Evolutionary conservation across 345 rosid genomes (phyloP), one percentile per base, ranked within the genome.

Genomic region (Kandelia obovata): DNA sequence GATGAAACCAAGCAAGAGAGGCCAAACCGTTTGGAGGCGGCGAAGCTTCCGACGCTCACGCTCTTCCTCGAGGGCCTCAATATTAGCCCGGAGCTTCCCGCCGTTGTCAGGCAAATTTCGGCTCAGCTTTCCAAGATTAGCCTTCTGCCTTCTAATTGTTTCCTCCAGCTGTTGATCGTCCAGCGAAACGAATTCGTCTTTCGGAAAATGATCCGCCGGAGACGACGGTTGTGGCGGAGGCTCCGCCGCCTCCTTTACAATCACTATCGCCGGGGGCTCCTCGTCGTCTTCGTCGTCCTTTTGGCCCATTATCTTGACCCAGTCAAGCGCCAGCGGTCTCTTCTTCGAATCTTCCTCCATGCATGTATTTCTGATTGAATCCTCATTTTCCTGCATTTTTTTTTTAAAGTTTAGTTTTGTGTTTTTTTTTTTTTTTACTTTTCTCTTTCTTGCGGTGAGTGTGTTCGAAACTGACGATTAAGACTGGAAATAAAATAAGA

Each of bases 31-130:
- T 25, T 67, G 70, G 1, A 75, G 19, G 1, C 64, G 80, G 0
- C 23, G 66, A 62, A 66, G 77, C 34, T 62, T 71, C 64, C 92
- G 73, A 20, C 83, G 83, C 8, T 75, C 68, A 63, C 69, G 72
- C 92, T 90, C 98, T 1, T 74, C 82, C 71, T 75, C 76, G 6
- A 86, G 83, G 31, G 39, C 53, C 15, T 70, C 61, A 73, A 90
- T 62, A 53, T 0, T 25, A 25, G 49, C 30, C 8, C 72, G 74
- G 53, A 87, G 66, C 84, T 66, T 90, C 69, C 66, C 73, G 0
- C 98, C 98, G 8, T 75, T 73, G 60, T 92, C 98, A 0, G 70
- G 66, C 75, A 90, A 74, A 0, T 0, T 39, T 1, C 58, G 57
- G 35, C 78, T 73, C 0, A 64, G 0, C 0, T 0, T 35, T 17